These are phyloP conservation scores for Lasiodiplodia theobromae DNA, from an alignment of 2,329 filamentous ascomycete species.

Conservation along the genomic window DNA sequence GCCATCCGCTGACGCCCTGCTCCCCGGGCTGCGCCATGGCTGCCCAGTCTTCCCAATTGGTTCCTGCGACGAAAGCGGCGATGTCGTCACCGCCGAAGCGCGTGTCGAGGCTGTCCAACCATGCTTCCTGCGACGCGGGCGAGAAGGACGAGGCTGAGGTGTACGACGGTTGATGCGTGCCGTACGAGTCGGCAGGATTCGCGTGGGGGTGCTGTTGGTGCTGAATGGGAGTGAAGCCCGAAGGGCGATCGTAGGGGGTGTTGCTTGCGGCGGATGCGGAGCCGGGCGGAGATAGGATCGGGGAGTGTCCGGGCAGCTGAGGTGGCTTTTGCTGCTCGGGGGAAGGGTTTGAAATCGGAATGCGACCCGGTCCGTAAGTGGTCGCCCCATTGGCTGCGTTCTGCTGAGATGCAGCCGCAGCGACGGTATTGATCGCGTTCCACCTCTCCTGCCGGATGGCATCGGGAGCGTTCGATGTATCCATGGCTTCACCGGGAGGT, in stretches of 20 bases:
- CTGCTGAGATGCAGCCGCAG: slow-evolving; percentile 36
- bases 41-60: slow-evolving; percentile 44
- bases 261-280: slow-evolving; percentile 28
- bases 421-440: slow-evolving; percentile 49
- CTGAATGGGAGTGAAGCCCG: slow-evolving; percentile 27
- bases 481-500: slow-evolving; percentile 9
- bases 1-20: slow-evolving; percentile 36
- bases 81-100: slow-evolving; percentile 50
- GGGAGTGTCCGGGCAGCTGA: slow-evolving; percentile 22
- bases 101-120: slow-evolving; percentile 46
- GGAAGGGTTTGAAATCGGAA: slow-evolving; percentile 29
- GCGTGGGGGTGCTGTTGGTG: slow-evolving; percentile 18
- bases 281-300: slow-evolving; percentile 25
- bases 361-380: slow-evolving; percentile 27
- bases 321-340: slow-evolving; percentile 26
- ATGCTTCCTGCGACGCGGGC: slow-evolving; percentile 36
- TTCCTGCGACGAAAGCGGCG: slow-evolving; percentile 50
- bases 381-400: slow-evolving; percentile 18
- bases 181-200: slow-evolving; percentile 8
- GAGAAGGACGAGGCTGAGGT: slow-evolving; percentile 8
- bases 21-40: slow-evolving; percentile 30
- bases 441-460: slow-evolving; percentile 42
- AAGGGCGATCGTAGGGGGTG: slow-evolving; percentile 25
- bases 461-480: slow-evolving; percentile 21
- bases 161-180: slow-evolving; percentile 22